A percentile compares a stretch with the other conserved stretches of the same genome.
Conservation (phyloP, 2,329 filamentous ascomycete genomes). For the Aurifilum marmelostoma region DNA sequence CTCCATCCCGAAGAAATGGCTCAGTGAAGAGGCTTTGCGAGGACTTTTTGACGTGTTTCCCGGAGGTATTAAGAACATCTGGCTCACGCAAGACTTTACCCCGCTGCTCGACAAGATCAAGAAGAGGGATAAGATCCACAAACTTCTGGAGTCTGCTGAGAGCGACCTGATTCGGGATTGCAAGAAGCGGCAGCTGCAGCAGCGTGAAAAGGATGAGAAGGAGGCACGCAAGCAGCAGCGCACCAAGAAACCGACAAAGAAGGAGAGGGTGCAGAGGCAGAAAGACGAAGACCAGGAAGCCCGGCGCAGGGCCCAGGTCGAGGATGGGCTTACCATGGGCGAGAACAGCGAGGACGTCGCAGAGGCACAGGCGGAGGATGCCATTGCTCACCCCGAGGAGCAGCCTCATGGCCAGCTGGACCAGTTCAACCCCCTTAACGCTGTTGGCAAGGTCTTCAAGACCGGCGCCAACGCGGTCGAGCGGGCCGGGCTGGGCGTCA, state of each 20-base stretch:
- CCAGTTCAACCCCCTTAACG: constrained; percentile 38
- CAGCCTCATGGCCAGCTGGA: constrained; percentile 25
- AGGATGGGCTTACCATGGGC: constrained; percentile 54
- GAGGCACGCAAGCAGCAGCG: constrained; percentile 58
- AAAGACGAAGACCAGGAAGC: constrained; percentile 55
- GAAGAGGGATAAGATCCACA: constrained; percentile 70
- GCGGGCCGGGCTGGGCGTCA: constrained; percentile 48
- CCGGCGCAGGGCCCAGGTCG: constrained; percentile 52
- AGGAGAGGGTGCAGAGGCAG: constrained; percentile 51
- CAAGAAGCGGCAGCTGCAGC: constrained; percentile 77
- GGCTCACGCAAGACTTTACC: constrained; percentile 91
- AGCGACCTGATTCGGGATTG: constrained; percentile 81
- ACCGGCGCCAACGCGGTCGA: constrained; percentile 47
- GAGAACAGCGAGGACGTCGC: constrained; percentile 53
- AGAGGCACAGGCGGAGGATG: constrained; percentile 40
- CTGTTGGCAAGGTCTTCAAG: constrained; percentile 55
- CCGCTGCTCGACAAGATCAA: constrained; percentile 83
- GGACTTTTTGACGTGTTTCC: constrained; percentile 95
- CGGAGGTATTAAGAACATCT: constrained; percentile 91
- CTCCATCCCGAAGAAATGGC: constrained; percentile 88
- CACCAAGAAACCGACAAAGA: constrained; percentile 53
- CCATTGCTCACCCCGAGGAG: constrained; percentile 33
- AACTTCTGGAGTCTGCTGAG: constrained; percentile 76
- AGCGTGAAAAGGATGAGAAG: constrained; percentile 66
- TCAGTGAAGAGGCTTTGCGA: constrained; percentile 77